A percentile compares a stretch with the other conserved stretches of the same genome.
These are phyloP conservation scores for Lipomyces kockii DNA, from an alignment of 805 yeast genomes.

Conservation along the genomic window DNA sequence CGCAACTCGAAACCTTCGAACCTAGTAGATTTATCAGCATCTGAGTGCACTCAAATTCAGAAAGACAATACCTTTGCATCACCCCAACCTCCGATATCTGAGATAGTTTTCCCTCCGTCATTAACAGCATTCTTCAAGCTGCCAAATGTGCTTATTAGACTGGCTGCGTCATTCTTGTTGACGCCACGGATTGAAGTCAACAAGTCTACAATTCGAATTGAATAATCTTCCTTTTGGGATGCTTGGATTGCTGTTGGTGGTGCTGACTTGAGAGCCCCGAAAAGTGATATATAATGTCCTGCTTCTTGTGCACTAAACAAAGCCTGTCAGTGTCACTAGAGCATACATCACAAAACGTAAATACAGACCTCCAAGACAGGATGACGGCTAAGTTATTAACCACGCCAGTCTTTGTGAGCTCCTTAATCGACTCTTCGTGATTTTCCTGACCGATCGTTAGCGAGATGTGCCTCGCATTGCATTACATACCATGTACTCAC, in stretches of 20 bases:
- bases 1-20: slow-evolving; percentile 39
- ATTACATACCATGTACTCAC: slow-evolving; percentile 2
- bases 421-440: slow-evolving; percentile 44
- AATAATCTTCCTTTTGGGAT: slow-evolving; percentile 41
- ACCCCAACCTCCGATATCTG: slow-evolving; percentile 45
- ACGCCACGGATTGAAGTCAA: slow-evolving; percentile 47
- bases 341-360: background rate
- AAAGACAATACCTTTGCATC: slow-evolving; percentile 37
- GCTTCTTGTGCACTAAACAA: slow-evolving; percentile 44
- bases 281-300: slow-evolving; percentile 45
- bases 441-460: slow-evolving; percentile 40
- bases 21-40: slow-evolving; percentile 8
- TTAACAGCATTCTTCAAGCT: slow-evolving; percentile 42
- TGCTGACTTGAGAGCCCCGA: slow-evolving; percentile 43
- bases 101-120: slow-evolving; percentile 39
- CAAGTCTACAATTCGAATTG: slow-evolving; percentile 44
- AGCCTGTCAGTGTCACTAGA: slow-evolving; percentile 3
- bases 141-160: slow-evolving; percentile 45
- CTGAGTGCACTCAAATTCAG: background rate
- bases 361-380: slow-evolving; percentile 44
- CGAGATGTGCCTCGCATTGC: background rate
- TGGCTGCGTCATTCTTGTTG: slow-evolving; percentile 47
- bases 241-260: slow-evolving; percentile 46
- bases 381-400: slow-evolving; percentile 44
- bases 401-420: slow-evolving; percentile 45